Evolutionary conservation across 129 eudicot species (phyloP), one percentile per base, ranked within the genome.

Genomic region (Glebionis coronaria): DNA sequence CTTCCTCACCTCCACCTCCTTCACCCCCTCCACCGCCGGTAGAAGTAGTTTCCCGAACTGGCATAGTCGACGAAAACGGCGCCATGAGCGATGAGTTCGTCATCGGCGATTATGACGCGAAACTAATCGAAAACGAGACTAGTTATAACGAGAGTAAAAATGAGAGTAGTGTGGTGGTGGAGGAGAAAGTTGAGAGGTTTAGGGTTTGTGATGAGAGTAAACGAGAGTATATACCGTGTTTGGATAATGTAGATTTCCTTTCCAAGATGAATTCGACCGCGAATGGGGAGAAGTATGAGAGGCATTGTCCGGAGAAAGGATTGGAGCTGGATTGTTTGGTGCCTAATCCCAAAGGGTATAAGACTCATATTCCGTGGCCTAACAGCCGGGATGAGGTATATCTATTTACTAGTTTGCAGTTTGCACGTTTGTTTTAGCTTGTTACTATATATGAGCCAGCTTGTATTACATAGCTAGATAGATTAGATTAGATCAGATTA

Each of bases 311-410:
- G 0, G 75, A 46, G 68, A 83, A 62, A 15, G 95, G 76, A 15
- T 62, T 69, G 31, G 84, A 70, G 4, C 80, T 90, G 80, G 79
- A 84, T 68, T 90, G 97, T 63, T 55, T 90, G 75, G 87, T 90
- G 65, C 97, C 95, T 12, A 61, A 80, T 85, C 97, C 97, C 6
- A 87, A 84, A 70, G 80, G 78, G 0, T 90, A 90, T 64, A 87
- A 87, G 76, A 20, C 56, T 65, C 89, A 76, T 45, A 82, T 87
- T 58, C 85, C 92, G 2, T 90, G 97, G 97, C 97, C 97, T 0
- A 69, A 73, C 56, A 90, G 97, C 73, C 75, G 91, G 12, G 81
- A 90, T 57, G 87, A 90, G 95, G 97, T 87, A 74, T 56, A 12
- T 52, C 16, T 7, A 3, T 58, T 61, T 5, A 55, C 57, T 51